Evolutionary conservation across 768 basidiomycete species (phyloP), one percentile per base, ranked within the genome.

Genomic region (Leccinum sublutescens): DNA sequence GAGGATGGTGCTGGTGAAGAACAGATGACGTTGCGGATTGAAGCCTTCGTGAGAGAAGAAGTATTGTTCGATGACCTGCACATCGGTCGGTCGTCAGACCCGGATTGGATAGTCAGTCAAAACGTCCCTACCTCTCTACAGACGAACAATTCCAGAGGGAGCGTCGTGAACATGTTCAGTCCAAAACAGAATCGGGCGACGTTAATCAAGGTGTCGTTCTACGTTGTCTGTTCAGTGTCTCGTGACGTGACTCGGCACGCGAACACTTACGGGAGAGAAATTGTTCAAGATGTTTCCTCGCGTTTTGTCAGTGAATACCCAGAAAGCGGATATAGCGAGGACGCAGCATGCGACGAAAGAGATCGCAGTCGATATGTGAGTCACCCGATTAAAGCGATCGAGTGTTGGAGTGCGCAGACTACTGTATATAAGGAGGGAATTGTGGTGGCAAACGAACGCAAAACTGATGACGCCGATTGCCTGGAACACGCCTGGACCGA

Each of bases 281-380:
- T 98, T 98, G 74, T 98, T 98, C 63, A 99, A 76, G 55, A 98
- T 92, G 68, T 99, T 99, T n/a, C 96, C 96, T 73, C 87, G 84
- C 1, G 89, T 93, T 75, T 87, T 92, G 73, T 96, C 83, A 10
- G 95, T 98, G 75, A 96, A 95, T 14, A 91, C 88, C 45, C 90
- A 71, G 70, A 88, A 98, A 4, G 88, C 95, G 31, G 93, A 87
- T 21, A 95, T 80, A 4, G 93, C 92, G 62, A 99, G 84, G 50
- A 88, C 82, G 62, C 83, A 77, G 69, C 95, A 98, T n/a, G 90
- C 85, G 25, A 95, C 77, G 48, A 98, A 78, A 52, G 93, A 95
- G 11, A 95, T 74, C 12, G 80, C 76, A 1, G 95, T 98, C 45
- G 94, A 96, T 55, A 95, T 83, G 70, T 98, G 97, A 5, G 95